Evolutionary conservation across 176 grass and related monocot species (phyloP), one percentile per base, ranked within the genome.

Genomic region (Themeda triandra): DNA sequence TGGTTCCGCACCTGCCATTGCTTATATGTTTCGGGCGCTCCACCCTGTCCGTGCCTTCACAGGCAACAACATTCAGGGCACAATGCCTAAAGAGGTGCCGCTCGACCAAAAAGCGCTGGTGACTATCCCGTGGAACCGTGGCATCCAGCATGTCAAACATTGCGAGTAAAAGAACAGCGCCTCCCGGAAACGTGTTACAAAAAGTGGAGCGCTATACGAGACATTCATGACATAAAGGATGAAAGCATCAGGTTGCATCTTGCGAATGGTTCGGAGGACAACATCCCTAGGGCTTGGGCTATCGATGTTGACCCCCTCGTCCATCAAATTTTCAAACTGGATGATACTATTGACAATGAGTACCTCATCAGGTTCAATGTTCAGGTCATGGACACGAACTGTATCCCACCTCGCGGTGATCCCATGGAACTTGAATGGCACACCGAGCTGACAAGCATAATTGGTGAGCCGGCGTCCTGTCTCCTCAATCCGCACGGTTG

Each of bases 1-100:
- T 25, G 56, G 23, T 63, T 89, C 42, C 92, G 83, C 59, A 88
- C 88, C 71, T 94, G 90, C 95, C 92, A 97, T 49, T 92, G 88
- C 77, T 92, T 94, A 82, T 92, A 97, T 9, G 84, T 91, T 82
- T 97, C 95, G 54, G 23, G 23, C 54, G 54, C 23, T 24, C 53
- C 54, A 59, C 54, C 23, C 54, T 59, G 23, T 59, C 54, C 54
- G 1, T 10, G 8, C 9, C 56, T 21, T 60, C 56, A 24, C 23
- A 60, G 56, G 56, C 56, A 10, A 60, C 23, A 24, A 12, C 56
- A 24, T 25, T 60, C 2, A 60, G 56, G 23, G 8, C 8, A 24
- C 9, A 25, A 2, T 24, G 56, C 23, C 56, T 24, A 24, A 24
- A 60, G 23, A 25, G 23, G 2, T 0, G 3, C 21, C 3, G 8